phyloP scores from a whole-genome alignment of 2,329 filamentous ascomycete genomes.

The Tolypocladium cylindrosporum region DNA sequence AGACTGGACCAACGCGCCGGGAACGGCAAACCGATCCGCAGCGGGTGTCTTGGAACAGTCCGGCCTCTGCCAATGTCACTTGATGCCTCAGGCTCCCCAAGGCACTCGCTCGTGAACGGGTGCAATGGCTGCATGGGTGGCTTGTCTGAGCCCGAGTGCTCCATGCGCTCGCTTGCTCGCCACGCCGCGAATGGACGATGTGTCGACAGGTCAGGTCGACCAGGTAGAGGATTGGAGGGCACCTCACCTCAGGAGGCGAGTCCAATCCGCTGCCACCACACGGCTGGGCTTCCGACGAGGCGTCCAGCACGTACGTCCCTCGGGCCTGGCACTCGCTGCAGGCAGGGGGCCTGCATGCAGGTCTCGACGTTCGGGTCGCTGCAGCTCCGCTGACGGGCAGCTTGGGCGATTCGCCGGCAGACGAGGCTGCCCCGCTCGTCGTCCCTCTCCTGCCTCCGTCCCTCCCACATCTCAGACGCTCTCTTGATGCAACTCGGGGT shows the following conservation, averaged over 20 bases:
- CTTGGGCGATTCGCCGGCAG: not conserved
- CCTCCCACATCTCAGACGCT: not conserved
- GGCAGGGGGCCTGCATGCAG: not conserved
- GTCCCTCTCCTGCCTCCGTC: not conserved
- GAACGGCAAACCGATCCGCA: not conserved
- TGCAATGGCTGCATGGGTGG: not conserved
- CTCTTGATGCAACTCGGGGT: not conserved
- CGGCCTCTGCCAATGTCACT: too few relatives aligned
- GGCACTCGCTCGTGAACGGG: not conserved
- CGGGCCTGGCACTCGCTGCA: not conserved
- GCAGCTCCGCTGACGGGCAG: not conserved
- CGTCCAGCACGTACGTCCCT: not conserved
- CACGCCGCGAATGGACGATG: too few relatives aligned
- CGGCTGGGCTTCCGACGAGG: not conserved
- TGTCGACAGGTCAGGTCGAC: not conserved
- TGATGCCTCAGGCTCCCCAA: too few relatives aligned
- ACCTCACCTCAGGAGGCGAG: not conserved
- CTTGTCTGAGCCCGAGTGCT: not conserved
- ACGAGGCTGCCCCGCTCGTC: not conserved
- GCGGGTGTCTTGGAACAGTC: not conserved
- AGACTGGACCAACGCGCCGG: not conserved
- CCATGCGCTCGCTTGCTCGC: not conserved
- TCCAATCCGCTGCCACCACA: not conserved
- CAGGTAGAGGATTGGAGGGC: not conserved
- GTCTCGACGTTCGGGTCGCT: not conserved